A percentile compares a stretch with the other conserved stretches of the same genome.
These are phyloP conservation scores for Saccharomyces hybrid DNA, from an alignment of 1,139 yeast species.

Conservation along the genomic window DNA sequence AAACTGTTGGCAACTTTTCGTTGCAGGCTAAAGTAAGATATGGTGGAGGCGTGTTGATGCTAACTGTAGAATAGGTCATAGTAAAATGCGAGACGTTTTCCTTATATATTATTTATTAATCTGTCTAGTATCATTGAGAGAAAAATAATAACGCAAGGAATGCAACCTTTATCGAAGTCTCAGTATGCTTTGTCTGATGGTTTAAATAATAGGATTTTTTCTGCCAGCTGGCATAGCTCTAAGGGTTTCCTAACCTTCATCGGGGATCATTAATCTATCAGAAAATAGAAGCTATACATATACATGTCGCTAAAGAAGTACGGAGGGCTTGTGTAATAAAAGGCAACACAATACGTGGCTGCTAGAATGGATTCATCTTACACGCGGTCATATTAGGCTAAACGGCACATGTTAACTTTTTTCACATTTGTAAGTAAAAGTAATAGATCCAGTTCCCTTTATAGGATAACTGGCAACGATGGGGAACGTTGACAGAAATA, in stretches of 20 bases:
- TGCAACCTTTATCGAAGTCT: neutral
- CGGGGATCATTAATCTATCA: neutral
- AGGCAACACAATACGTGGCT: neutral
- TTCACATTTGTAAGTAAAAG: neutral
- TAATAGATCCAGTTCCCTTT: neutral
- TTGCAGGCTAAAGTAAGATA: constrained; percentile 18
- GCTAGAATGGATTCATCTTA: neutral
- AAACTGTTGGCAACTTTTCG: constrained; percentile 35
- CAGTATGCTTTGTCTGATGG: neutral
- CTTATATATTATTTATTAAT: neutral
- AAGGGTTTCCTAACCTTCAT: neutral
- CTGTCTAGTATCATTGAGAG: neutral
- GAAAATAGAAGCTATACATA: neutral
- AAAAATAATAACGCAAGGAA: neutral
- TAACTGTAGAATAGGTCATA: constrained; percentile 15
- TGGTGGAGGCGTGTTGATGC: constrained; percentile 28
- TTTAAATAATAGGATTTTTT: neutral
- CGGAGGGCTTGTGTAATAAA: neutral
- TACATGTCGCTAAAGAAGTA: neutral
- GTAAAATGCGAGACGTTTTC: neutral
- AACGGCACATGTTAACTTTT: neutral
- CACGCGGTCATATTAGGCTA: neutral
- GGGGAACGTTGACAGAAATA: neutral
- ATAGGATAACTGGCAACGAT: neutral
- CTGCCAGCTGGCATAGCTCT: neutral